phyloP scores from a whole-genome alignment of 2,329 filamentous ascomycete species.

The Sphaerulina populicola region DNA sequence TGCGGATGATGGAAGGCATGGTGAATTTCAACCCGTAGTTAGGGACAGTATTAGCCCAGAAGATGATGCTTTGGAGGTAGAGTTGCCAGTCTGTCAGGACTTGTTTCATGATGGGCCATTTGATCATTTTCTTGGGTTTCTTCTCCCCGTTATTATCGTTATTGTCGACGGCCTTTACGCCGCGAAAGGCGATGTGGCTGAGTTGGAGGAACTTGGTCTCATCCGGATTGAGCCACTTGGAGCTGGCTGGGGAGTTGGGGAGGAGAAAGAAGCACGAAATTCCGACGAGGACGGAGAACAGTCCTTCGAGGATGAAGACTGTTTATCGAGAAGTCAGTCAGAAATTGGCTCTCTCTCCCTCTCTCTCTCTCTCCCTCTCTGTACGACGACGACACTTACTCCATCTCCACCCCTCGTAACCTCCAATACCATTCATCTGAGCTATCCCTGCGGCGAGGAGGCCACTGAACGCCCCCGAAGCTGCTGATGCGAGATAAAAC shows the following conservation, averaged over 20 bases:
- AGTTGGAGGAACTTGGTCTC: constrained; percentile 56
- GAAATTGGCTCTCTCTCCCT: not conserved
- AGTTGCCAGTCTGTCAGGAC: constrained; percentile 23
- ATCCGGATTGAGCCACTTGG: constrained; percentile 56
- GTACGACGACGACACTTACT: constrained; percentile 33
- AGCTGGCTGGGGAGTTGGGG: constrained; percentile 44
- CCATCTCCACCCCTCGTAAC: constrained; percentile 39
- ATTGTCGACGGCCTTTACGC: constrained; percentile 15
- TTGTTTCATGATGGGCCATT: constrained; percentile 27
- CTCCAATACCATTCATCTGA: constrained; percentile 35
- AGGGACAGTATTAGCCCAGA: constrained; percentile 23
- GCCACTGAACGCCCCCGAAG: constrained; percentile 23
- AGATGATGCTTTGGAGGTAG: constrained; percentile 22
- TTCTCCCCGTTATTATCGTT: not conserved
- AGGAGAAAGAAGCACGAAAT: constrained; percentile 45
- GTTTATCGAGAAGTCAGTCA: not conserved
- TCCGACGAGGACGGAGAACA: constrained; percentile 48
- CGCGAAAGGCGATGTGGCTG: constrained; percentile 53
- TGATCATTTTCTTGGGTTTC: constrained; percentile 39
- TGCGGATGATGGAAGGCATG: constrained; percentile 44
- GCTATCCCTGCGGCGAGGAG: constrained; percentile 22
- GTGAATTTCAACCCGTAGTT: constrained; percentile 33
- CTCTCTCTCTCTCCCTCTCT: no score
- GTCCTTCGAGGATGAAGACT: constrained; percentile 42
- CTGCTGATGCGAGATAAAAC: constrained; percentile 19